A percentile compares a stretch with the other conserved stretches of the same genome.
These are phyloP conservation scores for Solanum sitiens DNA, from an alignment of 257 asterid species.

Conservation along the genomic window DNA sequence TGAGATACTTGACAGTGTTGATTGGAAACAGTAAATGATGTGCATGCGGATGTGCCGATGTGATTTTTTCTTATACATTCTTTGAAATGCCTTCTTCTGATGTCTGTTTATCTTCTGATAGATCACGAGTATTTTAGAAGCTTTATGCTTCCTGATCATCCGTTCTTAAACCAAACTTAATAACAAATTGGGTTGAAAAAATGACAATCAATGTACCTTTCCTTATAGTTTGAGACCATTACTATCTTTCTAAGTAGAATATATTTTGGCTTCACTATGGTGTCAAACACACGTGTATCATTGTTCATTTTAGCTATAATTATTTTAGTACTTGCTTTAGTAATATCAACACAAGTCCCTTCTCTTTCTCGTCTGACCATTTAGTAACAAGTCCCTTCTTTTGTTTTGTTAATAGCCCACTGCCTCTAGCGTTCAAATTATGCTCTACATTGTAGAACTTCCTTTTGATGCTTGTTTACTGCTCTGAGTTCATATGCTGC, in stretches of 20 bases:
- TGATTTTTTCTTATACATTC: background rate
- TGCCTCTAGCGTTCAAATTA: background rate
- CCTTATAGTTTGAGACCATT: background rate
- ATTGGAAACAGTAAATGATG: background rate
- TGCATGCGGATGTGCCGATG: background rate
- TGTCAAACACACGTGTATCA: background rate
- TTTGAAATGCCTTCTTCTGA: background rate
- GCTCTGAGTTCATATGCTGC: constrained; percentile 4
- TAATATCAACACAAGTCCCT: background rate
- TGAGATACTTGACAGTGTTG: background rate
- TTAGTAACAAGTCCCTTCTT: background rate
- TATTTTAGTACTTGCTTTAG: background rate
- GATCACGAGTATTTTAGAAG: background rate
- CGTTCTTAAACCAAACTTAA: background rate
- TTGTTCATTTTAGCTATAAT: background rate
- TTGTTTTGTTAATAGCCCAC: background rate
- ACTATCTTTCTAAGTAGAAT: background rate
- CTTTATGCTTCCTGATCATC: background rate
- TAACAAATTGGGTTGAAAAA: background rate
- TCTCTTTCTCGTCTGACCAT: background rate
- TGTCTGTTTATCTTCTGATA: background rate
- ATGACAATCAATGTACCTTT: background rate
- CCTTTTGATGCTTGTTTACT: background rate
- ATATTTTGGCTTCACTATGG: background rate
- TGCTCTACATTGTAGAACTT: background rate